phyloP scores from a whole-genome alignment of 2,329 filamentous ascomycete genomes.

The Cercospora zeae-maydis region DNA sequence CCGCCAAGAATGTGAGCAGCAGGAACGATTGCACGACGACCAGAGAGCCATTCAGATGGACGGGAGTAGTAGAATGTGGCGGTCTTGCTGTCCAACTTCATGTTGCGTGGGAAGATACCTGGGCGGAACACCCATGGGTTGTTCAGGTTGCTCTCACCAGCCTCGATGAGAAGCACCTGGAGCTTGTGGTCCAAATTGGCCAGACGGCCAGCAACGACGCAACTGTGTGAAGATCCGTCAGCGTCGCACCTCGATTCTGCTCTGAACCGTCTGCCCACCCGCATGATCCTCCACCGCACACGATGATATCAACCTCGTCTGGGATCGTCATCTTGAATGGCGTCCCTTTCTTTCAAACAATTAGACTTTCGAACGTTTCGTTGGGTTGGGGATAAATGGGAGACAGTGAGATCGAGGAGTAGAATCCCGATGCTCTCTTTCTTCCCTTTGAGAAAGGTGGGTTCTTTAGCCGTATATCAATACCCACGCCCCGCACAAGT shows the following conservation, averaged over 20 bases:
- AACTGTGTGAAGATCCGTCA: slow-evolving; percentile 39
- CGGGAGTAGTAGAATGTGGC: slow-evolving; percentile 77
- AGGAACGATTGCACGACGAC: slow-evolving; percentile 69
- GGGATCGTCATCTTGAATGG: slow-evolving; percentile 57
- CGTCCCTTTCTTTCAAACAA: slow-evolving; percentile 6
- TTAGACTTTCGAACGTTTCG: slow-evolving; percentile 7
- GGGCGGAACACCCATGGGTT: slow-evolving; percentile 75
- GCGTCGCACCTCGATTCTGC: slow-evolving; percentile 2
- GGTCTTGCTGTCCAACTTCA: slow-evolving; percentile 76
- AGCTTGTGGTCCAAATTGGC: slow-evolving; percentile 73
- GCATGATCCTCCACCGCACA: slow-evolving; percentile 69
- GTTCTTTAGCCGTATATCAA: slow-evolving; percentile 26
- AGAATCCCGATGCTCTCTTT: slow-evolving; percentile 16
- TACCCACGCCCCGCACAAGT: slow-evolving; percentile 23
- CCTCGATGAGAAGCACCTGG: slow-evolving; percentile 68
- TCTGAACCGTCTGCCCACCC: slow-evolving; percentile 44
- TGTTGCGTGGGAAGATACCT: slow-evolving; percentile 71
- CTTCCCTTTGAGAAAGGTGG: slow-evolving; percentile 1
- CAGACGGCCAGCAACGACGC: slow-evolving; percentile 53
- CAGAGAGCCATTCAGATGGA: slow-evolving; percentile 68
- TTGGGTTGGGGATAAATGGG: background rate
- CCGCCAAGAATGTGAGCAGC: slow-evolving; percentile 66
- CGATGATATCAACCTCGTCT: slow-evolving; percentile 77
- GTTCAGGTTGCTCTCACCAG: slow-evolving; percentile 69
- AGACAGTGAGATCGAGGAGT: slow-evolving; percentile 15